These are phyloP conservation scores for Ceriops decandra DNA, from an alignment of 345 rosid genomes.

Conservation along the genomic window DNA sequence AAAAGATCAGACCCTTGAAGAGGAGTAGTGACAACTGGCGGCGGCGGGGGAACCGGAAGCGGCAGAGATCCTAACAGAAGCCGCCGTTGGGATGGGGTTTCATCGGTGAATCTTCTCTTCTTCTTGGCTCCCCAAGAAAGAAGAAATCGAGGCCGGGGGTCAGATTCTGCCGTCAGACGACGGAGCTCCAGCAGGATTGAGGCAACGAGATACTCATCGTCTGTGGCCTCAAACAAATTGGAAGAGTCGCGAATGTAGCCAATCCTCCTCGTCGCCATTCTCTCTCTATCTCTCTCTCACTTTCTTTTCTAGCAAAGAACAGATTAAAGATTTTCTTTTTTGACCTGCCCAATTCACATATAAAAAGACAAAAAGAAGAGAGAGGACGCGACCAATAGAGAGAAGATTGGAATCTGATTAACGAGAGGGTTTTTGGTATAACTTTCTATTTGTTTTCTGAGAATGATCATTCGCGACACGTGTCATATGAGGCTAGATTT, in stretches of 20 bases:
- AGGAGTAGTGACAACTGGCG: not conserved
- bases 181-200: conserved; percentile 25
- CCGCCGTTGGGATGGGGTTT: not conserved
- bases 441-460: conserved; percentile 10
- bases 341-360: too few species aligned
- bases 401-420: too few species aligned
- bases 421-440: conserved; percentile 7
- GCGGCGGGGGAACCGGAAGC: not conserved
- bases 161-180: conserved; percentile 3
- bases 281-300: not conserved
- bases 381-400: too few species aligned
- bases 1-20: not conserved
- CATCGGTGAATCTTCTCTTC: conserved; percentile 25
- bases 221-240: not conserved
- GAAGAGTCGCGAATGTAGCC: not conserved
- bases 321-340: too few species aligned
- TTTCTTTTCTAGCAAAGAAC: too few species aligned
- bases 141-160: conserved; percentile 4
- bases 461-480: conserved; percentile 23
- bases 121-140: conserved; percentile 27
- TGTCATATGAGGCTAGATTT: conserved; percentile 11
- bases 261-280: conserved; percentile 6
- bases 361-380: not conserved
- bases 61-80: not conserved
- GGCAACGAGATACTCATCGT: conserved; percentile 23